Base-by-base conservation (phyloP, 225 moss, liverwort and hornwort species). In the Pseudisothecium myosuroides region DNA sequence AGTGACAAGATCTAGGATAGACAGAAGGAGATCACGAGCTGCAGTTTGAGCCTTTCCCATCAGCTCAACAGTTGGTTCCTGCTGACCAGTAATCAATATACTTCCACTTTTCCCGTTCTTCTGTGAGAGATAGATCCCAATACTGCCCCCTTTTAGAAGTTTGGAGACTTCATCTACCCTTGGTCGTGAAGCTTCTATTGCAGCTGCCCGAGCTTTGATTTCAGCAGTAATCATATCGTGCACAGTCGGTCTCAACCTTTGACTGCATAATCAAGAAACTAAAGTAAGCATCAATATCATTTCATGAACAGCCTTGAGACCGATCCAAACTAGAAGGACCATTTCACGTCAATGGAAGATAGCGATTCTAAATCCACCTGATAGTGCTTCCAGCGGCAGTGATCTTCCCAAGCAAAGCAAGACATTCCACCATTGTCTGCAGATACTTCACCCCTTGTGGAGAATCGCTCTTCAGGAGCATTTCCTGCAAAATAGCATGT, bases 381-480 rank as follows among this genome's bases (percentile, higher is more conserved):
- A 99, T 95, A 55, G 91, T 96, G 88, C 96, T 95, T 91, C 98
- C 97, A 83, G 96, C 98, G 81, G 96, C 96, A 62, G 98, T 95
- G 90, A 97, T 92, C 92, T 97, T 99, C 88, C 97, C 98, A 74
- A 99, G 95, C 90, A 96, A 92, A 61, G 94, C 93, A 85, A 99
- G 95, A 73, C 98, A 99, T 89, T 99, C 98, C 87, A 99, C 98
- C 98, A 99, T 95, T 63, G 98, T 97, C 88, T 95, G 97, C 81
- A 99, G 94, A 92, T 99, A 97, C 86, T 97, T 99, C 62, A 99
- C 97, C 82, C 96, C 95, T 89, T 94, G 93, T 69, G 98, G 88
- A 81, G 95, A 92, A 92, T 96, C 96, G 85, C 97, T 94, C 86
- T 97, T 99, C 88, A 95, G 94, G 91, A 99, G 96, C 92, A 93